Evolutionary conservation across 164 flowering plant species (phyloP).

Genomic region (Tinospora cordifolia): DNA sequence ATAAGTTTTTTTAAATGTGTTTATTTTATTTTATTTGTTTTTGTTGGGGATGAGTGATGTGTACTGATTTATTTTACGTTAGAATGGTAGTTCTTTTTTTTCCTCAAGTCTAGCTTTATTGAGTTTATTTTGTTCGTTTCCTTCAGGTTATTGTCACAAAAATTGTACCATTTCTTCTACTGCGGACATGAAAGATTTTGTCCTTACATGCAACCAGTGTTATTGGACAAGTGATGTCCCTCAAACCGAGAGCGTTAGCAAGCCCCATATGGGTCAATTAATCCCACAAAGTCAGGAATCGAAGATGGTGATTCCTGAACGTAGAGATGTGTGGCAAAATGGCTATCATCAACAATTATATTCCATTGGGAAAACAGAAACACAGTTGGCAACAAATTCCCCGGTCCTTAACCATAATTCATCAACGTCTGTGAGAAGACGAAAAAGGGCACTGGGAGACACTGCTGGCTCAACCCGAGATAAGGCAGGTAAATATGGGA

Average conservation of each 20-base stretch:
- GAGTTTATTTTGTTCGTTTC: constrained; percentile 6
- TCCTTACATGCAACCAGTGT: constrained; percentile 60
- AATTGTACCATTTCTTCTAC: constrained; percentile 47
- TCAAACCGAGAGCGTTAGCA: constrained; percentile 20
- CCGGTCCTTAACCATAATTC: constrained; percentile 21
- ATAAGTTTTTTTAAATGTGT: neutral
- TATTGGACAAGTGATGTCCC: constrained; percentile 22
- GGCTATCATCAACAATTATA: constrained; percentile 19
- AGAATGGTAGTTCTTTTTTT: neutral
- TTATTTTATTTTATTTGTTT: too few species aligned
- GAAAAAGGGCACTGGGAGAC: neutral
- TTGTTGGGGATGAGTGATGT: neutral
- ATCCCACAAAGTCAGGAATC: constrained; percentile 30
- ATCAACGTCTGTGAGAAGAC: neutral
- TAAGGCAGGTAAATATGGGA: constrained; percentile 19
- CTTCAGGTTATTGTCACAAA: constrained; percentile 72
- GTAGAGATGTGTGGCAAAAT: constrained; percentile 22
- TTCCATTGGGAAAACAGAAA: constrained; percentile 18
- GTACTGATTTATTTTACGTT: neutral
- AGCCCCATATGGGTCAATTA: constrained; percentile 45
- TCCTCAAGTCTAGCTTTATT: neutral
- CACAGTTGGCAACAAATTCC: constrained; percentile 21
- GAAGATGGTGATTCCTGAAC: constrained; percentile 19
- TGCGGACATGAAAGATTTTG: constrained; percentile 22
- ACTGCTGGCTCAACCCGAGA: neutral